Evolutionary conservation across 352 stramenopile genomes (phyloP).

Genomic region (Globisporangium camurandrum): DNA sequence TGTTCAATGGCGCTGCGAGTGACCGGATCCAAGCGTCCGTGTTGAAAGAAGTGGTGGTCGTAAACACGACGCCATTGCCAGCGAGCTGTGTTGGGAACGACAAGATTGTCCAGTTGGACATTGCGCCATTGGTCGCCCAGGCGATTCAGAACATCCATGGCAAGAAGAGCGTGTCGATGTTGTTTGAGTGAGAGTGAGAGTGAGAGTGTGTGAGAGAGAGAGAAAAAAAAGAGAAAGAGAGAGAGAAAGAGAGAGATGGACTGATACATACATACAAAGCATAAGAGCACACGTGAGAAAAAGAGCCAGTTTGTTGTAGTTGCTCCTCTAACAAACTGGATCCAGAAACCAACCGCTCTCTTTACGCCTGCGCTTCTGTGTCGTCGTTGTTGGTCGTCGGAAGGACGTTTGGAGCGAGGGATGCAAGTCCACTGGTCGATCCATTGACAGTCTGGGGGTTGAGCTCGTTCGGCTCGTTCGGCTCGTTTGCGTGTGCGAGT

Average conservation of each 20-base stretch:
- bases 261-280: background rate
- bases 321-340: too few relatives aligned
- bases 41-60: conserved; percentile 88
- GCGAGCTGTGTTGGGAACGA: conserved; percentile 91
- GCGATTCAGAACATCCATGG: conserved; percentile 99
- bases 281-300: background rate
- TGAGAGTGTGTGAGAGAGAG: too few relatives aligned
- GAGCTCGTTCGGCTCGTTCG: background rate
- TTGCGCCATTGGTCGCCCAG: conserved; percentile 96
- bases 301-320: background rate
- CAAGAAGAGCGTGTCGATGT: conserved; percentile 99
- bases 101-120: conserved; percentile 97
- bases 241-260: background rate
- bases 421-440: too few relatives aligned
- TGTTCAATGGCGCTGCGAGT: conserved; percentile 92
- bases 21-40: conserved; percentile 86
- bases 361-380: too few relatives aligned
- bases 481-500: conserved; percentile 33
- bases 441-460: background rate
- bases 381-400: too few relatives aligned
- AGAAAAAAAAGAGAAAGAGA: background rate
- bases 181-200: too few relatives aligned
- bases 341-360: too few relatives aligned
- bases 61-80: conserved; percentile 84
- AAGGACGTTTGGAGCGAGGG: too few relatives aligned